Evolutionary conservation across 169 alveolate genomes (phyloP), one percentile per base, ranked within the genome.

Genomic region (Neospora caninum): DNA sequence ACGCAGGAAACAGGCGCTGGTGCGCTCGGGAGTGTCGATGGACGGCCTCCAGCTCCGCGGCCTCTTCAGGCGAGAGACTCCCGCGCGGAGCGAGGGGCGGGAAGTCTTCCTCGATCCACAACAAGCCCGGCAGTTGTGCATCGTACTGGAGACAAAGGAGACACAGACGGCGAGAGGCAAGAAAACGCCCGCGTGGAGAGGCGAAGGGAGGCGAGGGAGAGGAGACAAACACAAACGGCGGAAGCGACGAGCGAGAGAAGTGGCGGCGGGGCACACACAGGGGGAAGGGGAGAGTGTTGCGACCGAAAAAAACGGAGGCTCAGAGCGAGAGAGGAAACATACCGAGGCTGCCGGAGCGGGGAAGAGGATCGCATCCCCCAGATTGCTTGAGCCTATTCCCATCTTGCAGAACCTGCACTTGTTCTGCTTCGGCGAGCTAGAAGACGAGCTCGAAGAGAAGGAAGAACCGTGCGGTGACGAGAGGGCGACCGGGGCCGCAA

Each of bases 301-400:
- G 34, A 64, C 34, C 1, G 16, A 7, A 1, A 29, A 7, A 9
- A 27, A 27, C 73, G 20, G 73, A 64, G 18, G 18, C 7, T 53
- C 27, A 10, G 73, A 22, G 73, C 0, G 67, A 82, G 89, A 82
- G n/a, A 41, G 67, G 39, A 16, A 39, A n/a, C 70, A 22, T 45
- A 89, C 93, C 31, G 93, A 89, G 31, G 80, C 0, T 7, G 80
- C 80, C 6, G 93, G 93, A 1, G 93, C 86, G 7, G 93, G 93
- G 93, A 89, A 89, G 70, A 89, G 93, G 49, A 89, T 89, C 78
- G 93, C 53, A 64, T 89, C 93, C 49, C 93, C 93, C n/a, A 89
- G 69, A 41, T 39, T 67, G 73, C 93, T 89, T 42, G 69, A 6
- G 4, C 88, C 70, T 25, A 78, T 43, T 7, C 93, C 93, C 93